Percentiles rank a stretch among this genome's conserved stretches.
These are phyloP conservation scores for Monosporascus sp. DNA, from an alignment of 2,329 filamentous ascomycete genomes.

Conservation along the genomic window DNA sequence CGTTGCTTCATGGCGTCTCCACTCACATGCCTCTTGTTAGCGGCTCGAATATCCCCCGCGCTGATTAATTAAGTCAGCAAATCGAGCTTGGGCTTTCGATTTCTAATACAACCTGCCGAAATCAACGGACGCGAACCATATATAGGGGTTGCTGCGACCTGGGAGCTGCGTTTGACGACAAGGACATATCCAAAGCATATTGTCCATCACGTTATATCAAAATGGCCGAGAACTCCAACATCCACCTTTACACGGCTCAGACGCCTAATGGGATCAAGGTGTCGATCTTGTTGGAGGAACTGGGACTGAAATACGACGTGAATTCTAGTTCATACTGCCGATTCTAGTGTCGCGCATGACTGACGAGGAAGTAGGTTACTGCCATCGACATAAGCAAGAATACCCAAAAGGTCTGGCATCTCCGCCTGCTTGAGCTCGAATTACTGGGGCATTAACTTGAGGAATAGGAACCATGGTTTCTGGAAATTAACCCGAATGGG, in stretches of 20 bases:
- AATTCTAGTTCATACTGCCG: not conserved
- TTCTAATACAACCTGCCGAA: too few species aligned
- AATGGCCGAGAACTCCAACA: constrained; percentile 48
- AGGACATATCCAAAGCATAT: too few species aligned
- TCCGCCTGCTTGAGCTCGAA: constrained; percentile 7
- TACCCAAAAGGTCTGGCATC: constrained; percentile 58
- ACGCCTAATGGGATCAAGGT: constrained; percentile 84
- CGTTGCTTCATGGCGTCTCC: too few species aligned
- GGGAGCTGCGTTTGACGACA: too few species aligned
- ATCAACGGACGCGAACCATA: too few species aligned
- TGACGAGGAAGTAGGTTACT: constrained; percentile 34
- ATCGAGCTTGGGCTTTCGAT: too few species aligned
- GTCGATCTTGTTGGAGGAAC: constrained; percentile 56
- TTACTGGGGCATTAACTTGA: not conserved
- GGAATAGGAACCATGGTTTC: constrained; percentile 66
- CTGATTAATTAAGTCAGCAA: too few species aligned
- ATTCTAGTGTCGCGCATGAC: not conserved
- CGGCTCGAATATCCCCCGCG: too few species aligned
- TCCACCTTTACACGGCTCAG: constrained; percentile 74
- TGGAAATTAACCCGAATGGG: constrained; percentile 88
- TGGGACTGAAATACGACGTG: constrained; percentile 74
- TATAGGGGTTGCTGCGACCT: too few species aligned
- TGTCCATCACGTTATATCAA: not conserved
- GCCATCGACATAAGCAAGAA: constrained; percentile 68
- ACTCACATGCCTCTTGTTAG: too few species aligned